These are phyloP conservation scores for Colletotrichum filicis DNA, from an alignment of 2,329 filamentous ascomycete species.

Conservation along the genomic window DNA sequence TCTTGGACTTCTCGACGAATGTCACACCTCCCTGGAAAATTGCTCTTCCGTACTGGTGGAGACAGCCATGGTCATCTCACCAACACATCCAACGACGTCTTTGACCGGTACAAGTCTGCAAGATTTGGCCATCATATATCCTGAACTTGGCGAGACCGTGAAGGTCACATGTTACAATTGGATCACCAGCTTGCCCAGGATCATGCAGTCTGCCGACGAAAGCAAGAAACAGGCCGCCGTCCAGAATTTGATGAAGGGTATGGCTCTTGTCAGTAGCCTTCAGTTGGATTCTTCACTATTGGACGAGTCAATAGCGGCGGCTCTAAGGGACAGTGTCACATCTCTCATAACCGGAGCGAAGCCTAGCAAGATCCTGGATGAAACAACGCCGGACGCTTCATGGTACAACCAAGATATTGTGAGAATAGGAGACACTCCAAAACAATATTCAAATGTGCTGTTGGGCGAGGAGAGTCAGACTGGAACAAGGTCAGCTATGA, in stretches of 20 bases:
- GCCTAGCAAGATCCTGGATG: slow-evolving; percentile 43
- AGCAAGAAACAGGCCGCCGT: slow-evolving; percentile 78
- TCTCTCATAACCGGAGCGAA: slow-evolving; percentile 50
- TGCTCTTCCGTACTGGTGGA: slow-evolving; percentile 81
- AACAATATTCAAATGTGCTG: slow-evolving; percentile 69
- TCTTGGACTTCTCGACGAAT: slow-evolving; percentile 80
- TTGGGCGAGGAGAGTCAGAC: slow-evolving; percentile 74
- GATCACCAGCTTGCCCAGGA: slow-evolving; percentile 81
- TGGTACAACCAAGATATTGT: slow-evolving; percentile 43
- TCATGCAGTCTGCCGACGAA: slow-evolving; percentile 89
- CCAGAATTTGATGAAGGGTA: slow-evolving; percentile 79
- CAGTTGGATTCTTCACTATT: slow-evolving; percentile 74
- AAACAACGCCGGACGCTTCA: slow-evolving; percentile 43
- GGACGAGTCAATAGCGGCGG: slow-evolving; percentile 73
- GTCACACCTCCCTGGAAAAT: slow-evolving; percentile 76
- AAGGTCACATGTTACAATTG: slow-evolving; percentile 82
- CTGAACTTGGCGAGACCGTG: slow-evolving; percentile 70
- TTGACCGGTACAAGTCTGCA: slow-evolving; percentile 63
- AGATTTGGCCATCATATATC: slow-evolving; percentile 71
- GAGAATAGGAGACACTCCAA: slow-evolving; percentile 33
- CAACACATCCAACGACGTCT: slow-evolving; percentile 54
- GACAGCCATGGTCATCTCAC: slow-evolving; percentile 77
- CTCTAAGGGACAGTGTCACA: slow-evolving; percentile 79
- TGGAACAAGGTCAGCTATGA: slow-evolving; percentile 67
- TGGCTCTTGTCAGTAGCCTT: slow-evolving; percentile 72